Conservation (phyloP, 2,329 filamentous ascomycete species). For the Ascochyta viciae-villosae region DNA sequence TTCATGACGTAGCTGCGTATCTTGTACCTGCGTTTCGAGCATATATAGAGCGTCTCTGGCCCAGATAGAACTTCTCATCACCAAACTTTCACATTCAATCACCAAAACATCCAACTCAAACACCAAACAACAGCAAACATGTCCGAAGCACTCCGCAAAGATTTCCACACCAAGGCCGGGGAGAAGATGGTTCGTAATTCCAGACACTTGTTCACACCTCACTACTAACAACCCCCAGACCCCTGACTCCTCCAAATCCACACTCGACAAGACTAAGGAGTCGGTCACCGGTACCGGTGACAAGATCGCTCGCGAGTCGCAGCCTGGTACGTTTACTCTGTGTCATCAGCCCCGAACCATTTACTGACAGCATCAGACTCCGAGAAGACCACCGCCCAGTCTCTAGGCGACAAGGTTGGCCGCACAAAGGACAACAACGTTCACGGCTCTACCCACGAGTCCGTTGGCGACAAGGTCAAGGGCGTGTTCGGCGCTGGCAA, state of each 20-base stretch:
- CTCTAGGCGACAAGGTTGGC: conserved; percentile 50
- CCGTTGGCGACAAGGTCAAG: conserved; percentile 58
- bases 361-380: conserved; percentile 59
- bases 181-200: conserved; percentile 51
- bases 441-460: conserved; percentile 47
- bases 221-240: conserved; percentile 45
- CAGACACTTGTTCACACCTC: neutral
- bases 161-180: conserved; percentile 62
- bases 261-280: conserved; percentile 65
- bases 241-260: conserved; percentile 68
- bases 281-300: conserved; percentile 62
- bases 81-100: conserved; percentile 28
- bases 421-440: conserved; percentile 49
- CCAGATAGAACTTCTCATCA: conserved; percentile 14
- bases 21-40: neutral
- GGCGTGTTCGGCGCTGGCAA: conserved; percentile 55
- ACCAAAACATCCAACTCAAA: conserved; percentile 26
- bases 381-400: conserved; percentile 63
- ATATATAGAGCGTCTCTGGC: conserved; percentile 31
- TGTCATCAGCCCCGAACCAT: neutral
- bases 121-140: conserved; percentile 54
- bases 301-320: conserved; percentile 54
- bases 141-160: conserved; percentile 69
- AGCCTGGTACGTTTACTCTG: conserved; percentile 42
- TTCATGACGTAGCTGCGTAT: conserved; percentile 34